Base-by-base conservation (phyloP, 129 eudicot genomes). In the Artemisia annua region DNA sequence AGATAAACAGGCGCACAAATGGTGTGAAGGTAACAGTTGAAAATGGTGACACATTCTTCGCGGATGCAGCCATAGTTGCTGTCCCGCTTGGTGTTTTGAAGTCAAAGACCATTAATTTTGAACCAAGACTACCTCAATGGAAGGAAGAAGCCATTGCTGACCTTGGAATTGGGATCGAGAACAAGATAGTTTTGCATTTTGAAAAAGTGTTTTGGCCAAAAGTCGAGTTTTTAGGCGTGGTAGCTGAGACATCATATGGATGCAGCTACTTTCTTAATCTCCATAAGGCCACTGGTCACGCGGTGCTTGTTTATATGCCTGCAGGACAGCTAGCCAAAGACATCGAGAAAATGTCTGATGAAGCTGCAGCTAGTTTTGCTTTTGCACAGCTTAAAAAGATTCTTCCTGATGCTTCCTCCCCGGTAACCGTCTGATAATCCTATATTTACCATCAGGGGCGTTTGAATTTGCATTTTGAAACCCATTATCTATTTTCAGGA, bases 161-260 rank as follows among this genome's bases (percentile, higher is more conserved):
- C 57, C 91, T 95, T 32, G 99, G 99, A 53, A 86, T 95, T 17
- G 99, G 99, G 71, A 82, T 91, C 11, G 99, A 95, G 80, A 95
- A 95, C 80, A 95, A 95, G 83, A 88, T 95, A 19, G 71, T 81
- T 17, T 73, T 95, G 84, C 96, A 90, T 85, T 95, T 95, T 59
- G 90, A 91, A 30, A 75, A 73, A 52, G 97, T 95, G 13, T 95
- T 95, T 78, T 95, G 97, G 97, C 99, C 99, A 32, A 95, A 91
- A 58, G 99, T 95, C 22, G 99, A 95, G 87, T 95, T 95, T 79
- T 69, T 95, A 80, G 99, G 99, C 73, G 99, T 95, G 11, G 99
- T 95, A 79, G 84, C 97, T 1, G 94, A 86, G 62, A 88, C 94
- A n/a, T 79, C 97, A 16, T 85, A 88, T 44, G 85, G 61, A 55